Evolutionary conservation across 2,329 filamentous ascomycete species (phyloP).

Genomic region (Trichoderma hamatum): DNA sequence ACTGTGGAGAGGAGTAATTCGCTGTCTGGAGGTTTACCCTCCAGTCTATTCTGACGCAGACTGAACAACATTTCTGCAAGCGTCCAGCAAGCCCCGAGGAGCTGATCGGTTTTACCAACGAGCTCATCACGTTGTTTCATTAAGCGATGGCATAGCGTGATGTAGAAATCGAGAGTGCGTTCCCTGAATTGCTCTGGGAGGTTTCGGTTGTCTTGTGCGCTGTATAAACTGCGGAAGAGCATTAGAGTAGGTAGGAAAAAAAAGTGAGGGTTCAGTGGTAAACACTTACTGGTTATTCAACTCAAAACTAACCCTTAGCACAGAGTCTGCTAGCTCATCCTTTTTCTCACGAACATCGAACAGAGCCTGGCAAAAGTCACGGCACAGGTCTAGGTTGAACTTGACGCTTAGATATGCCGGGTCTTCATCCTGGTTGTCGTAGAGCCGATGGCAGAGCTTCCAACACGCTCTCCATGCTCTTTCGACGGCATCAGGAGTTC

Average conservation of each 20-base stretch:
- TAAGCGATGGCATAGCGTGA: constrained; percentile 89
- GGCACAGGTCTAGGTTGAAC: constrained; percentile 81
- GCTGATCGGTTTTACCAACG: constrained; percentile 78
- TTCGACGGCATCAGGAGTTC: constrained; percentile 76
- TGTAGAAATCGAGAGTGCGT: constrained; percentile 89
- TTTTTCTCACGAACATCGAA: constrained; percentile 82
- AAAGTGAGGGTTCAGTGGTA: background rate
- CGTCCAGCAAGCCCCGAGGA: constrained; percentile 85
- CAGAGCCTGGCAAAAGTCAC: constrained; percentile 87
- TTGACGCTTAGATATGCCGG: constrained; percentile 67
- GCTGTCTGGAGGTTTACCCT: constrained; percentile 73
- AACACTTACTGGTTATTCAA: constrained; percentile 78
- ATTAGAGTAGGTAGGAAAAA: constrained; percentile 33
- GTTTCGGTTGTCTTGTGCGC: constrained; percentile 77
- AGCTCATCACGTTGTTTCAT: constrained; percentile 89
- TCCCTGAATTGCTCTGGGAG: constrained; percentile 87
- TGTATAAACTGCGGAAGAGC: constrained; percentile 65
- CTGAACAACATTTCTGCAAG: constrained; percentile 92
- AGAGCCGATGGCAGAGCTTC: constrained; percentile 87
- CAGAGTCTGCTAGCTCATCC: constrained; percentile 80
- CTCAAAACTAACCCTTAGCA: constrained; percentile 90
- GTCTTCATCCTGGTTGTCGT: constrained; percentile 76
- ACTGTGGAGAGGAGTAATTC: constrained; percentile 85
- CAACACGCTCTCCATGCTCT: constrained; percentile 93
- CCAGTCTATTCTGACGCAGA: constrained; percentile 77